Conservation (phyloP, 208 protist genomes). For the Lotmaria passim region DNA sequence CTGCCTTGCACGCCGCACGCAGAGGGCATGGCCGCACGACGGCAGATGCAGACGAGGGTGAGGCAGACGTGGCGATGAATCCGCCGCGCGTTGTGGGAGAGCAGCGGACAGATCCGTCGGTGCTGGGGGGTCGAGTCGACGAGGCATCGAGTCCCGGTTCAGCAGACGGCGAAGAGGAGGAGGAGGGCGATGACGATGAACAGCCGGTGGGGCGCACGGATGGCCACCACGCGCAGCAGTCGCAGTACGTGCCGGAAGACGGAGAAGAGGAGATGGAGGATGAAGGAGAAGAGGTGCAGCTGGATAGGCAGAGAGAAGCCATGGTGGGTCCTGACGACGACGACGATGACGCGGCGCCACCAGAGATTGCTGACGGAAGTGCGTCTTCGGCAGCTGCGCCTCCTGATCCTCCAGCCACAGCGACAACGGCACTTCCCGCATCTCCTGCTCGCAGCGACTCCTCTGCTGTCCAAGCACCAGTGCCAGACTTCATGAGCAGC, state of each 20-base stretch:
- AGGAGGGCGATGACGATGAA: background rate
- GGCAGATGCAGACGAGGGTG: too few relatives aligned
- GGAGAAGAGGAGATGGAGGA: constrained; percentile 27
- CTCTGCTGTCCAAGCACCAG: too few relatives aligned
- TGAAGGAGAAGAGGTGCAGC: constrained; percentile 6
- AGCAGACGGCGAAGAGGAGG: background rate
- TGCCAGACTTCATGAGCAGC: too few relatives aligned
- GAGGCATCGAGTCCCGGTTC: background rate
- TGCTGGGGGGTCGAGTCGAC: too few relatives aligned
- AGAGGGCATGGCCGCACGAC: too few relatives aligned
- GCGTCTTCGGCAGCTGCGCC: background rate
- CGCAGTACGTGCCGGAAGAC: constrained; percentile 27
- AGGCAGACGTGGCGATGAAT: too few relatives aligned
- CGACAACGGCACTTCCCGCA: background rate
- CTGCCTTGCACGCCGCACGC: too few relatives aligned
- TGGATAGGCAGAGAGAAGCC: background rate
- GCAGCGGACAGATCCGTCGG: too few relatives aligned
- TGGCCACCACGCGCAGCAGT: constrained; percentile 43
- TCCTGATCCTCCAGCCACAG: background rate
- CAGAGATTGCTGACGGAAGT: background rate
- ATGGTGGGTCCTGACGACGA: background rate
- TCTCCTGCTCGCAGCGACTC: too few relatives aligned
- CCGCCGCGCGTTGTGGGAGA: too few relatives aligned
- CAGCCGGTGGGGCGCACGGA: constrained; percentile 16
- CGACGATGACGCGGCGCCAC: background rate